phyloP scores from a whole-genome alignment of 768 basidiomycete species.

The Rhizopogon salebrosus region DNA sequence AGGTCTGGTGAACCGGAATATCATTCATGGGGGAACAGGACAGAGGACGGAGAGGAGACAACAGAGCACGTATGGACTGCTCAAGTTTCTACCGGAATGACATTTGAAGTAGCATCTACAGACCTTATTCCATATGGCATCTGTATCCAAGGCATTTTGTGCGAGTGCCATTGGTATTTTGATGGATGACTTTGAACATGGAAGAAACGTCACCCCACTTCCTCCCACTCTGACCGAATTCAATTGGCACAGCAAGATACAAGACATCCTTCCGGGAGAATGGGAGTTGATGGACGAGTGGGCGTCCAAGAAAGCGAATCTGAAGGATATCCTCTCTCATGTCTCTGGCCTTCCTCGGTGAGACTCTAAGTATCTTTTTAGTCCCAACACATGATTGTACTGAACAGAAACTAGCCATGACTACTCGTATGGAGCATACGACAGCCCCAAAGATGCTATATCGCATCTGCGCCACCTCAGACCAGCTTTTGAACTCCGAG shows the following conservation, averaged over 20 bases:
- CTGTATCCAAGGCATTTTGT: constrained; percentile 37
- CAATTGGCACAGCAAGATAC: constrained; percentile 32
- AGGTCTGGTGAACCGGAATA: constrained; percentile 23
- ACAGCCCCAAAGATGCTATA: constrained; percentile 20
- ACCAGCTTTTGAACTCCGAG: constrained; percentile 30
- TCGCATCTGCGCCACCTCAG: constrained; percentile 23
- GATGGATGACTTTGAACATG: constrained; percentile 34
- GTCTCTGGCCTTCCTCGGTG: constrained; percentile 36
- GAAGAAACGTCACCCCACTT: constrained; percentile 30
- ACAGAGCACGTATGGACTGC: constrained; percentile 27
- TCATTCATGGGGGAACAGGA: constrained; percentile 29
- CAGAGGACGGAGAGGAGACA: constrained; percentile 28
- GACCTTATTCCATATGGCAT: constrained; percentile 35
- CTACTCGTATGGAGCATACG: constrained; percentile 21
- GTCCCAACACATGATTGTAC: not conserved
- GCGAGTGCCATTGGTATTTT: constrained; percentile 34
- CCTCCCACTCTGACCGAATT: constrained; percentile 25
- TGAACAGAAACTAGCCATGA: constrained; percentile 25
- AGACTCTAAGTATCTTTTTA: not conserved
- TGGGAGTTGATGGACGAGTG: constrained; percentile 40
- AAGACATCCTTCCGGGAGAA: constrained; percentile 31
- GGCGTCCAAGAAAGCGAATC: constrained; percentile 30
- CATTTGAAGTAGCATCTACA: constrained; percentile 5
- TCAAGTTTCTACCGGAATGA: not conserved
- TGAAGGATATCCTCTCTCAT: constrained; percentile 36